phyloP scores from a whole-genome alignment of 768 basidiomycete species.

The Suillus spraguei region DNA sequence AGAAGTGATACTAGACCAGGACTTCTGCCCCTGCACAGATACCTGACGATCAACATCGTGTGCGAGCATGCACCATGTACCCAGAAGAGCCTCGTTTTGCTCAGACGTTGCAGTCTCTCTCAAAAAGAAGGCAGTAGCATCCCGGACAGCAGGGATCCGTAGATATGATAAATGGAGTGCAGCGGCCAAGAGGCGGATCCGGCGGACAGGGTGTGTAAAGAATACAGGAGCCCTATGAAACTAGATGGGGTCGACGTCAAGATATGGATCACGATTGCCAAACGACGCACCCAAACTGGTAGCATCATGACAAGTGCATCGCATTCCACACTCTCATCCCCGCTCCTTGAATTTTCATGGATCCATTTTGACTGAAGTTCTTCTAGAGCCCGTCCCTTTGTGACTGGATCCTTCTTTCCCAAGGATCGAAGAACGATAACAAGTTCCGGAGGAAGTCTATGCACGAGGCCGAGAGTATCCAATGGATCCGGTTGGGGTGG shows the following conservation, averaged over 20 bases:
- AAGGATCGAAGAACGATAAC: slow-evolving; percentile 80
- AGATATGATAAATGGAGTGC: slow-evolving; percentile 68
- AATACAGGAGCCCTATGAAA: slow-evolving; percentile 85
- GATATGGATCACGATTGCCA: slow-evolving; percentile 9
- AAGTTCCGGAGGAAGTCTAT: slow-evolving; percentile 76
- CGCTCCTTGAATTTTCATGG: slow-evolving; percentile 47
- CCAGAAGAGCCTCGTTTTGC: slow-evolving; percentile 60
- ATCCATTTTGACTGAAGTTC: slow-evolving; percentile 76
- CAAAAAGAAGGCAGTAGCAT: slow-evolving; percentile 53
- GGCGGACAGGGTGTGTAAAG: slow-evolving; percentile 78
- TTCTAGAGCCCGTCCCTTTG: slow-evolving; percentile 83
- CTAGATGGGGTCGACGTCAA: slow-evolving; percentile 41
- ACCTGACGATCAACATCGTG: slow-evolving; percentile 75
- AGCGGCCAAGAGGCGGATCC: slow-evolving; percentile 64
- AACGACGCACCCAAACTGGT: slow-evolving; percentile 85
- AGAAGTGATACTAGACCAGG: slow-evolving; percentile 51
- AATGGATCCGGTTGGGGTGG: slow-evolving; percentile 82
- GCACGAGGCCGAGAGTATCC: slow-evolving; percentile 79
- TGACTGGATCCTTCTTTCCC: slow-evolving; percentile 88
- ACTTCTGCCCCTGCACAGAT: slow-evolving; percentile 46
- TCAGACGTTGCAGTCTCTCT: slow-evolving; percentile 48
- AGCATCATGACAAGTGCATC: slow-evolving; percentile 57
- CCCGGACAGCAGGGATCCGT: slow-evolving; percentile 48
- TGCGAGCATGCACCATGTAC: slow-evolving; percentile 72
- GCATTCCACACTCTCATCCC: slow-evolving; percentile 40